Base-by-base conservation (phyloP, 768 basidiomycete species). In the Omphalotus guepiniiformis region DNA sequence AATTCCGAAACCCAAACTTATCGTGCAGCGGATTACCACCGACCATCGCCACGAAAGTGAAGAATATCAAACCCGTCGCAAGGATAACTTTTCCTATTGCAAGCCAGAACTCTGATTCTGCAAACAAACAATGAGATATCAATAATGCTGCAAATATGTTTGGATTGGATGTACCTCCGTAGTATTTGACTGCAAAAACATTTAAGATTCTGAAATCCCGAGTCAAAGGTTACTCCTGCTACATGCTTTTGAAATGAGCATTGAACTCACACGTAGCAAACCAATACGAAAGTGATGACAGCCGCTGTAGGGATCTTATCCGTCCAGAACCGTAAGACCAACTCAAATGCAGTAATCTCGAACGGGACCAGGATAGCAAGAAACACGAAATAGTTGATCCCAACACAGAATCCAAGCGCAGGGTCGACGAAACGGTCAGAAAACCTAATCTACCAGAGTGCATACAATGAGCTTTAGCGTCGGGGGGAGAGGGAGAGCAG, bases 11-110 rank as follows among this genome's bases (percentile, higher is more conserved):
- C 12, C 76, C 77, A 54, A 75, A 80, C 2, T 53, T 67, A 48
- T 81, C 76, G 39, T 68, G 74, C 22, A 68, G 50, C 2, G 79
- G 79, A 56, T 80, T 80, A 5, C 78, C 79, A 15, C 79, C 79
- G 6, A 78, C 70, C 79, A 81, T 80, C 7, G 75, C 76, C 23
- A 80, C 58, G 48, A 81, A 77, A 3, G 79, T 80, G 58, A 79
- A 80, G 8, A 58, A 46, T 47, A 78, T 72, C 12, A 81, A 57
- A 13, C 73, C 71, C 37, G 68, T 46, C 6, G 71, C 70, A 2
- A 81, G 60, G 16, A 73, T 53, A 8, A 74, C 70, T 53, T 80
- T 80, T 18, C 76, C 76, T 16, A 73, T 49, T 21, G 76, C 66
- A 8, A 80, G 61, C 76, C 76, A 78, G 53, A 78, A 79, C 53